Conservation (phyloP, 1,284 basidiomycete genomes). For the Marasmius oreades region DNA sequence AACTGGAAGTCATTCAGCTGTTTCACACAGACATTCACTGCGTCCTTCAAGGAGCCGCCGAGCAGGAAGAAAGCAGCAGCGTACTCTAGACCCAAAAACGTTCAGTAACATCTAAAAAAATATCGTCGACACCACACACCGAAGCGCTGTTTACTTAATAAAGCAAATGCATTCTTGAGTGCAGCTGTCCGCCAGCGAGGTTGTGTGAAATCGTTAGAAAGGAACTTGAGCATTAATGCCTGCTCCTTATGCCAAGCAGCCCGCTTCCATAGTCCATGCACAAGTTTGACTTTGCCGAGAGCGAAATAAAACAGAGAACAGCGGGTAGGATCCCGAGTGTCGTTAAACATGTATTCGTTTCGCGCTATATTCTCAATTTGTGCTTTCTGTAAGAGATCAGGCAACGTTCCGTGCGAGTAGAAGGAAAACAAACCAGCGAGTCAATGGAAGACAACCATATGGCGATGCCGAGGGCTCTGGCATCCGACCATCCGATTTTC, state of each 20-base stretch:
- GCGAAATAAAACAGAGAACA: slow-evolving; percentile 96
- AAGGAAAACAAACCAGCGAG: slow-evolving; percentile 50
- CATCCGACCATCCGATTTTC: slow-evolving; percentile 88
- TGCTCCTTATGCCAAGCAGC: slow-evolving; percentile 94
- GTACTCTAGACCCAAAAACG: slow-evolving; percentile 60
- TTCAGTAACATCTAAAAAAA: slow-evolving; percentile 12
- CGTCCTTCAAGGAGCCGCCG: slow-evolving; percentile 85
- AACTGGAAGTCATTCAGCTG: slow-evolving; percentile 90
- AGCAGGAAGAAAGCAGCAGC: slow-evolving; percentile 98
- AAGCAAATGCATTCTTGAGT: slow-evolving; percentile 93
- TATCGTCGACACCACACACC: slow-evolving; percentile 41
- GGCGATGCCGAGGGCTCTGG: slow-evolving; percentile 81
- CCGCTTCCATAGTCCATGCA: slow-evolving; percentile 94
- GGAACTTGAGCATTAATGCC: slow-evolving; percentile 85
- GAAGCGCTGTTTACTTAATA: slow-evolving; percentile 90
- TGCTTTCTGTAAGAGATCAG: slow-evolving; percentile 45
- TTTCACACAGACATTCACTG: slow-evolving; percentile 87
- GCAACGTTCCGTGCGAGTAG: not conserved
- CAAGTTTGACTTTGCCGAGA: slow-evolving; percentile 86
- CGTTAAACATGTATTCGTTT: slow-evolving; percentile 86
- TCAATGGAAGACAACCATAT: slow-evolving; percentile 84
- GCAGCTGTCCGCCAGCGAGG: slow-evolving; percentile 91
- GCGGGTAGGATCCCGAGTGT: slow-evolving; percentile 82
- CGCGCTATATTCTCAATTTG: slow-evolving; percentile 91
- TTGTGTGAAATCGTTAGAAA: slow-evolving; percentile 87